Conservation (phyloP, 1,139 yeast species). For the Geotrichum restrictum region DNA sequence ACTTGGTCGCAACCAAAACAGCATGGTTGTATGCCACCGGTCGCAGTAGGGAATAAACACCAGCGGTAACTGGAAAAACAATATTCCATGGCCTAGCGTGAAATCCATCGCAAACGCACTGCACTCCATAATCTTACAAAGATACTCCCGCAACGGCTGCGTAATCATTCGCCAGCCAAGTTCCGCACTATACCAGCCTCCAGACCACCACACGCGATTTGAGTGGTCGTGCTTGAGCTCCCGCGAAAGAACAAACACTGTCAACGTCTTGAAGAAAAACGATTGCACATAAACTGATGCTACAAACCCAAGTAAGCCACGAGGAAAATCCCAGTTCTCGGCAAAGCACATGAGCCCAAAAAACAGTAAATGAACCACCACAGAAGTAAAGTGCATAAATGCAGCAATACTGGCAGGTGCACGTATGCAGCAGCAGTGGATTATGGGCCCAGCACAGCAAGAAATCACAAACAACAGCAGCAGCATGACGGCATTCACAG, state of each 20-base stretch:
- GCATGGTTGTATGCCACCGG: conserved; percentile 70
- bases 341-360: conserved; percentile 61
- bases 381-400: conserved; percentile 79
- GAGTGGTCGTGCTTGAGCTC: conserved; percentile 56
- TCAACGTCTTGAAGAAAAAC: conserved; percentile 47
- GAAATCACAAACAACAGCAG: conserved; percentile 48
- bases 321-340: conserved; percentile 59
- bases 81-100: conserved; percentile 58
- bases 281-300: conserved; percentile 56
- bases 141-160: conserved; percentile 66
- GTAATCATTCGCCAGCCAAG: conserved; percentile 56
- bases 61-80: conserved; percentile 59
- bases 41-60: conserved; percentile 68
- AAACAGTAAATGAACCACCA: conserved; percentile 50
- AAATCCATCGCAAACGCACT: conserved; percentile 70
- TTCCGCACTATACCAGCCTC: conserved; percentile 62
- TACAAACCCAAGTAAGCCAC: conserved; percentile 56
- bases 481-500: conserved; percentile 46
- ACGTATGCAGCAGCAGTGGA: conserved; percentile 87
- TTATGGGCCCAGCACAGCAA: conserved; percentile 56
- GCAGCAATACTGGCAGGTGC: conserved; percentile 94
- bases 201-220: conserved; percentile 84
- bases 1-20: conserved; percentile 76
- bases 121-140: conserved; percentile 66
- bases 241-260: conserved; percentile 51